Base-by-base conservation (phyloP, 768 basidiomycete genomes). In the Albatrellus ellisii region DNA sequence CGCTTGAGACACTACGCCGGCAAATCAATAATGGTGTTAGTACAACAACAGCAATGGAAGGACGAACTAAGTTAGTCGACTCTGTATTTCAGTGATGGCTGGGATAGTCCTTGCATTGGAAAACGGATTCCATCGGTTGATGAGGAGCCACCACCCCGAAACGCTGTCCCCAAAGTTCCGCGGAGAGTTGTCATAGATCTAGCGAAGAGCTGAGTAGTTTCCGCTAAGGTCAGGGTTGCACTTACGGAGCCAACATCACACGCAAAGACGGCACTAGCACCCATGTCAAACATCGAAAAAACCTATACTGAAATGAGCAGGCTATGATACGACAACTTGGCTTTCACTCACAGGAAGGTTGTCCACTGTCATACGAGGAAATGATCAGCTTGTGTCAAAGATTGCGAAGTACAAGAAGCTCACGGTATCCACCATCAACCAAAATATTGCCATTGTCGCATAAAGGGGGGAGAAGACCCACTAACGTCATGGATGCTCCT, bases 401-500 rank as follows among this genome's bases (percentile, higher is more conserved):
- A n/a, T 15, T 37, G 28, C 24, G 14, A 17, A 24, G 24, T 39
- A 20, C 38, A 6, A 25, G 15, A 12, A 31, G 47, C 80, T 59
- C 56, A 90, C 86, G 69, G 55, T 90, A 90, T 33, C 85, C 86
- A 26, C 85, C 87, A 52, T 92, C 90, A 6, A 92, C 90, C 12
- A 94, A 66, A 68, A 94, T 78, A 52, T 79, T 81, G 2, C 95
- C 95, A 49, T 92, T 83, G 53, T 98, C 91, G 49, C 89, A 94
- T 7, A 99, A 62, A 0, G 95, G 95, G 3, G 95, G 95, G 4
- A 99, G 66, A 36, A 99, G 68, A 51, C 95, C 95, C 36, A 92
- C 92, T 50, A 99, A 62, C 1, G 92, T 88, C 95, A 99, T 99
- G 1, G 92, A 97, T 14, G 91, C 95, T 41, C 91, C 88, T 83